phyloP scores from a whole-genome alignment of 805 yeast species.

The Lipomyces chichibuensis region DNA sequence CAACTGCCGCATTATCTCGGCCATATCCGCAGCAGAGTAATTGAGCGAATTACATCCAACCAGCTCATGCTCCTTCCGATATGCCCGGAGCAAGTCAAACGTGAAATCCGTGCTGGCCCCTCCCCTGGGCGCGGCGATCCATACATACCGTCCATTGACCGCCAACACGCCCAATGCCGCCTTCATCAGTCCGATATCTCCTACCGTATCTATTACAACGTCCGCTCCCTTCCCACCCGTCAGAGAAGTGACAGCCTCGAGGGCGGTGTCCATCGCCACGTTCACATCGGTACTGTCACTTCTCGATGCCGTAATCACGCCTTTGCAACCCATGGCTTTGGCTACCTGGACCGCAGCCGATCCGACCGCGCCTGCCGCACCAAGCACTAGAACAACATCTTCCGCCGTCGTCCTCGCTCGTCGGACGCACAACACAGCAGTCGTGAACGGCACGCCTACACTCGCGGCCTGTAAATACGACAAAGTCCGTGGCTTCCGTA shows the following conservation, averaged over 20 bases:
- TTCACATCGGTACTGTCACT: background rate
- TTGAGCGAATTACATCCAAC: conserved; percentile 1
- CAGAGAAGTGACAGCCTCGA: background rate
- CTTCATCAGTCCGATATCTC: background rate
- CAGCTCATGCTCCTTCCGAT: conserved; percentile 1
- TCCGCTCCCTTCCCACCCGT: background rate
- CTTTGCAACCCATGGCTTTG: background rate
- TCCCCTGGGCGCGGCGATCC: background rate
- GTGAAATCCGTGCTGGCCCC: background rate
- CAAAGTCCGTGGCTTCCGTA: background rate
- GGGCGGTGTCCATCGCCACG: background rate
- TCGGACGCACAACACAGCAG: background rate
- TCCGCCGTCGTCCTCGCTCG: background rate
- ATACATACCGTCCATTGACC: background rate
- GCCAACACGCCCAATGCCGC: background rate
- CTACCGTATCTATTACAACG: background rate
- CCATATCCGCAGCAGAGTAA: background rate
- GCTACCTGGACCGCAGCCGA: background rate
- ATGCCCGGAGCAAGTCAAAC: background rate
- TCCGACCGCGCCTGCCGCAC: conserved; percentile 4
- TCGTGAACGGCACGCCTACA: conserved; percentile 7
- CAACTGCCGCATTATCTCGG: background rate
- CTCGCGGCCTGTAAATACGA: background rate
- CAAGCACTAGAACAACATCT: conserved; percentile 2
- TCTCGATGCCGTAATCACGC: conserved; percentile 2